A percentile compares a stretch with the other conserved stretches of the same genome.
phyloP scores from a whole-genome alignment of 2,329 filamentous ascomycete genomes.

The Blastomyces gilchristii region DNA sequence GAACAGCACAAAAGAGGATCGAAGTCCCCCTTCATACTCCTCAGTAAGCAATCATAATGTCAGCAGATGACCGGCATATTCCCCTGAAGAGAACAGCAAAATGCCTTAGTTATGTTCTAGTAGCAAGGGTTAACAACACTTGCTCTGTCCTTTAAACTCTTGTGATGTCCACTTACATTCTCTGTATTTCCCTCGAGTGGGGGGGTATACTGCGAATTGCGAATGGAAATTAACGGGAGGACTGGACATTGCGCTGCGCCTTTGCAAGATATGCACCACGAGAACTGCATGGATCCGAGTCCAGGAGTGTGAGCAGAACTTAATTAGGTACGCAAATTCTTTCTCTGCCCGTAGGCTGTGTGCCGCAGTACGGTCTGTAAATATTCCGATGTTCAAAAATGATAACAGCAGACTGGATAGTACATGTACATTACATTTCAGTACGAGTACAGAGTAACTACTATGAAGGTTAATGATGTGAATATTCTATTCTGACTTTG shows the following conservation, averaged over 20 bases:
- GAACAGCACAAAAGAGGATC: neutral
- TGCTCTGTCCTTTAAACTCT: neutral
- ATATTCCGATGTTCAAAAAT: too few relatives aligned
- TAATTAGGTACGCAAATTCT: too few relatives aligned
- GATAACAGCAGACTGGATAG: too few relatives aligned
- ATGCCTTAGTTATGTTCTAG: neutral
- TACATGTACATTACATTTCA: too few relatives aligned
- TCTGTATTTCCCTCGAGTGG: neutral
- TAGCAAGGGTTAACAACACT: neutral
- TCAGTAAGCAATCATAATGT: neutral
- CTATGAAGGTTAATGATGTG: neutral
- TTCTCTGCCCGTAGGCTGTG: too few relatives aligned
- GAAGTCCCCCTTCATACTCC: too few relatives aligned
- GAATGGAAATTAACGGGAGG: neutral
- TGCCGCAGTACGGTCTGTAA: too few relatives aligned
- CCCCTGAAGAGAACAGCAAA: neutral
- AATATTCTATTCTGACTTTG: too few relatives aligned
- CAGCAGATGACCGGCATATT: neutral
- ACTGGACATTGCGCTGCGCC: neutral
- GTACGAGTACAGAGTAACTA: too few relatives aligned
- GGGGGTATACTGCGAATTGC: neutral
- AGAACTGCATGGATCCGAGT: neutral
- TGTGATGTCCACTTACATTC: neutral
- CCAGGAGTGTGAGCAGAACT: neutral
- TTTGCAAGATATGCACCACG: neutral